These are phyloP conservation scores for Apiospora hydei DNA, from an alignment of 2,329 filamentous ascomycete genomes.

Conservation along the genomic window DNA sequence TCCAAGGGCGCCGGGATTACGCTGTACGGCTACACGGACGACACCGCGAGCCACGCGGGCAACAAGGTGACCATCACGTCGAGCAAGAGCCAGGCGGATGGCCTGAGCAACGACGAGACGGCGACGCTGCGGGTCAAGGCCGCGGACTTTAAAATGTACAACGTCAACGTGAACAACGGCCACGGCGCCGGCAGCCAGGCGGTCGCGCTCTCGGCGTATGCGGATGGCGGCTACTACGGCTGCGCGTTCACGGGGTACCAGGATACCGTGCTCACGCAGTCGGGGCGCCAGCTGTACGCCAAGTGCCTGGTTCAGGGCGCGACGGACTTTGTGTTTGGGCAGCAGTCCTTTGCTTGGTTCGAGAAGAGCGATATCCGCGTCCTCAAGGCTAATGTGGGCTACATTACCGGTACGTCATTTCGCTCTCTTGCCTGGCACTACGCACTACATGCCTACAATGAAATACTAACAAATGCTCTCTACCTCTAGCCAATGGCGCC, in stretches of 20 bases:
- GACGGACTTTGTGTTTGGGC: conserved; percentile 58
- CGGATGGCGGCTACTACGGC: conserved; percentile 55
- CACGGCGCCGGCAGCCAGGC: conserved; percentile 55
- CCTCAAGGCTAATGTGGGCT: conserved; percentile 42
- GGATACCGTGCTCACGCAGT: conserved; percentile 55
- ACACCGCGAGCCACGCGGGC: conserved; percentile 57
- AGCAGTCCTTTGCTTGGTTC: conserved; percentile 51
- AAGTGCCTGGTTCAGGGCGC: conserved; percentile 53
- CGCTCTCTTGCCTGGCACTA: background rate
- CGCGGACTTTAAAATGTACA: conserved; percentile 65
- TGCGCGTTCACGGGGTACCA: conserved; percentile 54
- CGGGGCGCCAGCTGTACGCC: conserved; percentile 55
- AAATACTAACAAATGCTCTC: background rate
- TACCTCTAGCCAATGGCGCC: conserved; percentile 47
- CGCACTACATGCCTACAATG: too few species aligned
- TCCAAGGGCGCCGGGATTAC: conserved; percentile 55
- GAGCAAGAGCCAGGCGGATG: conserved; percentile 53
- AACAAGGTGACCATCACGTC: conserved; percentile 65
- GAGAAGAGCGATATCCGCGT: conserved; percentile 50
- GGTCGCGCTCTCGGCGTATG: conserved; percentile 52
- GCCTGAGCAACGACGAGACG: conserved; percentile 59
- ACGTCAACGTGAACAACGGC: conserved; percentile 59
- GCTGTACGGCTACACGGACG: conserved; percentile 64
- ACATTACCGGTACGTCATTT: conserved; percentile 47
- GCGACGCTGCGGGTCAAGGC: conserved; percentile 54